Conservation (phyloP, 805 yeast species). For the Ogataea polymorpha region DNA sequence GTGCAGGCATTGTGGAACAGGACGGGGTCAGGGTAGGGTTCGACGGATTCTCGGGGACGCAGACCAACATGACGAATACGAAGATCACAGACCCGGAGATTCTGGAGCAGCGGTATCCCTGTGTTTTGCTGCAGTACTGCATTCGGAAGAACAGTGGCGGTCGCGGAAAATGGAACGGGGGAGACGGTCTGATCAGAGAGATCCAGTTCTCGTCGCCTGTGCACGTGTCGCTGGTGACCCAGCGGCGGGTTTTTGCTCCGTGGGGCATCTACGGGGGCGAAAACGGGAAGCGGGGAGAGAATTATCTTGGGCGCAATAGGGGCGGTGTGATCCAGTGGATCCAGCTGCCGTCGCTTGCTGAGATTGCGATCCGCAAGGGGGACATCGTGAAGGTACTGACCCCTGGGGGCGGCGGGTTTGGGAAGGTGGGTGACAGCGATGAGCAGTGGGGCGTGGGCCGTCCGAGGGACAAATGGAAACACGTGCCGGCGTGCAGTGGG, state of each 20-base stretch:
- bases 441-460: neutral
- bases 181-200: slow-evolving; percentile 50
- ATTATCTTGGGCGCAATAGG: neutral
- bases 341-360: slow-evolving; percentile 36
- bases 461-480: too few relatives aligned
- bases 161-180: slow-evolving; percentile 46
- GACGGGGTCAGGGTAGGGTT: slow-evolving; percentile 37
- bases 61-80: slow-evolving; percentile 36
- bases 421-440: neutral
- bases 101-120: slow-evolving; percentile 51
- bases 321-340: slow-evolving; percentile 27
- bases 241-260: slow-evolving; percentile 52
- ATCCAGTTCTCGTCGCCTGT: slow-evolving; percentile 41
- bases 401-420: slow-evolving; percentile 12
- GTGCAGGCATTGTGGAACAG: neutral
- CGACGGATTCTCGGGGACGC: slow-evolving; percentile 47
- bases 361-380: slow-evolving; percentile 36
- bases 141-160: slow-evolving; percentile 49
- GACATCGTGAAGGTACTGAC: slow-evolving; percentile 37
- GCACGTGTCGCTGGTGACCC: slow-evolving; percentile 45
- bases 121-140: slow-evolving; percentile 42
- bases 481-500: too few relatives aligned
- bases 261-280: slow-evolving; percentile 53
- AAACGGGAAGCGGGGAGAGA: slow-evolving; percentile 3
- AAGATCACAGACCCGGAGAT: slow-evolving; percentile 53